A percentile compares a stretch with the other conserved stretches of the same genome.
Conservation (phyloP, 208 protist genomes). For the Leishmania turanica region DNA sequence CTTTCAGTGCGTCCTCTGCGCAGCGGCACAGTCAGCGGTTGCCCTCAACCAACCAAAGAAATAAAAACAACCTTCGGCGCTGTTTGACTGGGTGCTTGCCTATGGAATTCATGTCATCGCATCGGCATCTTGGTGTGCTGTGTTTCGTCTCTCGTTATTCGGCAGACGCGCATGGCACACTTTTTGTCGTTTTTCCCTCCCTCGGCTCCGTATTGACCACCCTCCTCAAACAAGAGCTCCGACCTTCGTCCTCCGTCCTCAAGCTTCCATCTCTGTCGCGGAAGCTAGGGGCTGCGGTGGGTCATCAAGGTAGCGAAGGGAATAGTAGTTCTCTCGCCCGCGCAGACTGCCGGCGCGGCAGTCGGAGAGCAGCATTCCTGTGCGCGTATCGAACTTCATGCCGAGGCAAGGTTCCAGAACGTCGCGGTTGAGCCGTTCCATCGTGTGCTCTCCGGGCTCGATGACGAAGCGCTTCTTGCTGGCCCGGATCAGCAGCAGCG, state of each 20-base stretch:
- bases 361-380: conserved; percentile 77
- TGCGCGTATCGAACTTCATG: conserved; percentile 67
- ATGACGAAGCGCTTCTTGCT: conserved; percentile 80
- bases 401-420: conserved; percentile 86
- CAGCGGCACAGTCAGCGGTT: background rate
- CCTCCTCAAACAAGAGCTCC: background rate
- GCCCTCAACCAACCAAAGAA: background rate
- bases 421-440: conserved; percentile 73
- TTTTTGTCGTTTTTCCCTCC: background rate
- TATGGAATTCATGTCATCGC: background rate
- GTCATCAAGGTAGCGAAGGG: conserved; percentile 44
- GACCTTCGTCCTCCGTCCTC: background rate
- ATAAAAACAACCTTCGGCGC: background rate
- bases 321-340: conserved; percentile 52
- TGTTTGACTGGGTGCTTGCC: background rate
- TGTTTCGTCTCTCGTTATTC: background rate
- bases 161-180: background rate
- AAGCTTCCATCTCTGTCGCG: background rate
- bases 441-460: conserved; percentile 75
- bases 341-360: conserved; percentile 28
- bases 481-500: conserved; percentile 64
- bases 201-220: background rate
- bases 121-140: background rate
- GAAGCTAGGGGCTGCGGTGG: background rate
- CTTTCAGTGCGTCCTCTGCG: background rate